Base-by-base conservation (phyloP, 257 asterid genomes). In the Ocimum tenuiflorum region DNA sequence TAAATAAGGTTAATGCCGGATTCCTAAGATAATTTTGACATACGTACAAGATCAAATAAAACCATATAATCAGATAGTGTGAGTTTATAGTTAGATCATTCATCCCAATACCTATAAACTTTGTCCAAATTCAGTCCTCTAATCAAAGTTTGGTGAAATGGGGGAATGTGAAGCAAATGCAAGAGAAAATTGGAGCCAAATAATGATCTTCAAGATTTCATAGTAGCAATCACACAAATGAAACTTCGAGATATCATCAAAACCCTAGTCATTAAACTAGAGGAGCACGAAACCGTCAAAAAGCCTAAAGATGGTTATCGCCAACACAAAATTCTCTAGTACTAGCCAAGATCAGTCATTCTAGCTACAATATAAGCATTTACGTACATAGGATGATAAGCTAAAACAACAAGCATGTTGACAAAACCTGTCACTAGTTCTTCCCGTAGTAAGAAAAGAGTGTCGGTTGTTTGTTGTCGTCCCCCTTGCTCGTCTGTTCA, bases 391-490 rank as follows among this genome's bases (percentile, higher is more conserved):
- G n/a, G 35, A 3, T 48, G 35, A 3, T 48, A 10, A 55, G 29
- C 39, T 50, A 54, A 39, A 43, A 65, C 60, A 68, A 20, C 66
- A 55, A 33, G 38, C 20, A 52, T 41, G 9, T 6, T 3, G 3
- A 11, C 6, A 33, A 42, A n/a, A 54, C 65, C 7, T 42, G 43
- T 4, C 7, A 12, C 73, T 79, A 79, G 63, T 81, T 78, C 82
- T 68, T 83, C 5, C 95, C 91, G 36, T 84, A 90, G 85, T 76
- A 90, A 33, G 97, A 89, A 75, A 88, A 78, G 7, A 88, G 81
- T 1, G 94, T 89, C 0, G 88, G 91, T 29, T 94, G 97, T 70
- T 82, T 83, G 17, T 75, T 81, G 69, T 70, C 3, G 15, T 73
- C 48, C n/a, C 55, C 69, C 63, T 79, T 80, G 20, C 75, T 70